Evolutionary conservation across 176 grass and related monocot species (phyloP), one percentile per base, ranked within the genome.

Genomic region (Luzula sylvatica): DNA sequence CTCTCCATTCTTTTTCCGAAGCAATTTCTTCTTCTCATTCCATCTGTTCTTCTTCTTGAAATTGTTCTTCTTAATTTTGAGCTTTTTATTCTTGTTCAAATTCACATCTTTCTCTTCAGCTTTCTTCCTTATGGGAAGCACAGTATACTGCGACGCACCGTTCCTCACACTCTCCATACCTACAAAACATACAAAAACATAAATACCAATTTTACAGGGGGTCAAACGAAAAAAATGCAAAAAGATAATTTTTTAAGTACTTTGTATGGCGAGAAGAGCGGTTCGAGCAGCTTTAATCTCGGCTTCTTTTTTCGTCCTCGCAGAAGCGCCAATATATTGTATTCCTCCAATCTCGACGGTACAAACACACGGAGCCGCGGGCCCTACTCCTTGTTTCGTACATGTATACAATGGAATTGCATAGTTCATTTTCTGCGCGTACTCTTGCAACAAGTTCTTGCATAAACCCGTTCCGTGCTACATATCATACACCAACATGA

Each of bases 361-460:
- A 77, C 85, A 98, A 65, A 69, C 57, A 56, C 68, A 90, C 26
- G 77, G 77, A 59, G 56, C 62, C 45, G 59, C 23, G 30, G 30
- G 30, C 2, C 68, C 72, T 43, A 72, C 78, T 26, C 74, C 59
- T 78, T 66, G 69, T 75, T 70, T 86, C 35, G 54, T 72, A 58
- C 68, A 86, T 19, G 74, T 53, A 54, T 90, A 98, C 40, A 85
- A 98, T 69, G 92, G 92, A 50, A 87, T 83, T 22, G 85, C 92
- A 19, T 82, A 98, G 58, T 98, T 98, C 85, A 90, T 98, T 74
- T 98, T 98, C 58, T 90, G 86, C 21, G 92, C 85, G 50, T 98
- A 98, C 65, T 98, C 92, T 70, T 98, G 85, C 61, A 98, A 81
- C 64, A 98, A 78, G 82, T 90, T 98, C 65, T 88, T 85, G 73